phyloP scores from a whole-genome alignment of 1,284 basidiomycete genomes.

The Ganoderma multipileum region DNA sequence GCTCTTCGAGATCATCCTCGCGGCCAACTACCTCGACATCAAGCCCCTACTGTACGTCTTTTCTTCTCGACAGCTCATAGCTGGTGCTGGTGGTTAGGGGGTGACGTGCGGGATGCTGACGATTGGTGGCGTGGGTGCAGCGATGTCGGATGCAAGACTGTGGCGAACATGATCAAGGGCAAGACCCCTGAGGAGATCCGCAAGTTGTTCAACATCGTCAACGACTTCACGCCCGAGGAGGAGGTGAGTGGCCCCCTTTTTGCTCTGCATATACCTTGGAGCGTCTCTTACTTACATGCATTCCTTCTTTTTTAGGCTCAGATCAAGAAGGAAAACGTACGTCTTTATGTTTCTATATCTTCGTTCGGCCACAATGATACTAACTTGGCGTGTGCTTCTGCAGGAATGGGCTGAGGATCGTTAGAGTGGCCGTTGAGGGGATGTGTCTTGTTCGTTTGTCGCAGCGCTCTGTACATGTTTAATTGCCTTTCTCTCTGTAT shows the following conservation, averaged over 20 bases:
- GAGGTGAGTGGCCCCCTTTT: slow-evolving; percentile 64
- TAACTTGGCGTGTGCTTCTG: slow-evolving; percentile 7
- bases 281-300: slow-evolving; percentile 16
- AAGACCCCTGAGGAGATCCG: slow-evolving; percentile 97
- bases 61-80: background rate
- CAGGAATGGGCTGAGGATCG: slow-evolving; percentile 91
- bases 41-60: slow-evolving; percentile 92
- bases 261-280: slow-evolving; percentile 11
- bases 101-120: background rate
- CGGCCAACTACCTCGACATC: slow-evolving; percentile 99
- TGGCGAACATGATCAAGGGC: slow-evolving; percentile 99
- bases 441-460: slow-evolving; percentile 34
- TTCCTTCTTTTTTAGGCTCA: slow-evolving; percentile 70
- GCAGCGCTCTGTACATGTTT: slow-evolving; percentile 31
- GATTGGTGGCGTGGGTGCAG: slow-evolving; percentile 48
- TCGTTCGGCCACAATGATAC: background rate
- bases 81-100: background rate
- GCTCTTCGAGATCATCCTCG: slow-evolving; percentile 99
- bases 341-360: slow-evolving; percentile 37
- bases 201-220: slow-evolving; percentile 96
- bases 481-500: slow-evolving; percentile 23
- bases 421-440: slow-evolving; percentile 47
- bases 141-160: slow-evolving; percentile 99
- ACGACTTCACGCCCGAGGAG: slow-evolving; percentile 99
- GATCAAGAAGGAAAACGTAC: slow-evolving; percentile 99